Conservation (phyloP, 495 filamentous ascomycete species). For the Schizothecium vesticola region DNA sequence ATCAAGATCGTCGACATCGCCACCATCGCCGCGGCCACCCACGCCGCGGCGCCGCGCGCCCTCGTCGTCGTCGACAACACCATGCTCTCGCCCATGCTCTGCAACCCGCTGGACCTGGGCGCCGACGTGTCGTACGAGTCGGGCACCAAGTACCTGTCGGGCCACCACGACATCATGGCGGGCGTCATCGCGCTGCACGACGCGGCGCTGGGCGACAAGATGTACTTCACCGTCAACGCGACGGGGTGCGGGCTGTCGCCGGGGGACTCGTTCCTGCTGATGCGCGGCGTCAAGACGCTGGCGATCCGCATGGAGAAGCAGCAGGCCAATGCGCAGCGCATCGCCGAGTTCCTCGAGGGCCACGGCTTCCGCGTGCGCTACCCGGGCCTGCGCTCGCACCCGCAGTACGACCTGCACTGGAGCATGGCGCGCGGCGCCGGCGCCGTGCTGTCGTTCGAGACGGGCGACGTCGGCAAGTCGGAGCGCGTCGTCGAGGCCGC, state of each 20-base stretch:
- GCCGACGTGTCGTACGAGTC: constrained; percentile 96
- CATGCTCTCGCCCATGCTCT: constrained; percentile 91
- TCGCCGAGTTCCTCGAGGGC: constrained; percentile 85
- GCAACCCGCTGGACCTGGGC: constrained; percentile 86
- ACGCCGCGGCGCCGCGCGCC: constrained; percentile 73
- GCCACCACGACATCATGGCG: constrained; percentile 98
- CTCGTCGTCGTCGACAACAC: constrained; percentile 94
- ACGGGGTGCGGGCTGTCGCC: constrained; percentile 91
- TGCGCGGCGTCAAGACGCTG: constrained; percentile 91
- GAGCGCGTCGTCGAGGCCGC: constrained; percentile 93
- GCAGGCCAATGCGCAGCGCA: constrained; percentile 81
- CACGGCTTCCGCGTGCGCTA: constrained; percentile 94
- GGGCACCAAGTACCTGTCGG: constrained; percentile 95
- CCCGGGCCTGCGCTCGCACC: constrained; percentile 86
- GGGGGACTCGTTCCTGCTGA: constrained; percentile 91
- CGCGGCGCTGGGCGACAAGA: constrained; percentile 69
- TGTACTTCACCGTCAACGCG: constrained; percentile 94
- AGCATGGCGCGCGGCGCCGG: constrained; percentile 90
- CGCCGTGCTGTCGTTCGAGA: constrained; percentile 93
- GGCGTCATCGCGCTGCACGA: constrained; percentile 91
- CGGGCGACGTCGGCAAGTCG: constrained; percentile 71
- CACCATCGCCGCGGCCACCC: constrained; percentile 64
- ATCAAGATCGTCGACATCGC: constrained; percentile 97
- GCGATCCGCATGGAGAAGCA: constrained; percentile 98
- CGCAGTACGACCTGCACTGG: constrained; percentile 93